Base-by-base conservation (phyloP, 2,329 filamentous ascomycete species). In the Fusarium transvaalense region DNA sequence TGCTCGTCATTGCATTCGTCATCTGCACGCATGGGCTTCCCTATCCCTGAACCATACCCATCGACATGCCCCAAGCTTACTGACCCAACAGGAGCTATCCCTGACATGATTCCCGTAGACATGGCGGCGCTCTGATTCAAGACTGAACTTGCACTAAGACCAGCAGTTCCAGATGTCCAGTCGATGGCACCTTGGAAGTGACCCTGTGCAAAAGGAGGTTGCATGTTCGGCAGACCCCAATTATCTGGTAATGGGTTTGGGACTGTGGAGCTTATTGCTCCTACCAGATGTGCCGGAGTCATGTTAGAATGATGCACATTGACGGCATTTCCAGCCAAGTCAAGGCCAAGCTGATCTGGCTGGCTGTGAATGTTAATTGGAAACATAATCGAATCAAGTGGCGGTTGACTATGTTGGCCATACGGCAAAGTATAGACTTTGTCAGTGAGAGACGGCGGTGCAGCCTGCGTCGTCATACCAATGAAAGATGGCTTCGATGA, bases 31-130 rank as follows among this genome's bases (percentile, higher is more conserved):
- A 72, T 45, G 25, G 64, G 53, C 68, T 77, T 78, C 29, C 74
- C 74, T 27, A 74, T 67, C 23, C 71, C 74, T 48, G 76, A 69
- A 27, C 78, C 75, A 32, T 80, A 64, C 14, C 75, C 76, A 21
- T 72, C 74, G 43, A 80, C 60, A 43, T 73, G 79, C 6, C 76
- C 75, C 3, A 79, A 76, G 47, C 75, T 77, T 38, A 76, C 58
- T 3, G 56, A 41, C 14, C 68, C 47, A 35, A 74, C 66, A 17
- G 48, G 23, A 4, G 60, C 55, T 15, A 63, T 32, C 9, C 57
- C 63, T 10, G 71, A 74, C 73, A 74, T 75, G 23, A 75, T 70
- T 3, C 71, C 74, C 5, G 61, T 66, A 5, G 72, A 71, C 37
- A 75, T 66, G 4, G 74, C 71, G 10, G 71, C 66, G 21, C 66